Evolutionary conservation across 2,329 filamentous ascomycete genomes (phyloP).

Genomic region (Lasiodiplodia citricola): DNA sequence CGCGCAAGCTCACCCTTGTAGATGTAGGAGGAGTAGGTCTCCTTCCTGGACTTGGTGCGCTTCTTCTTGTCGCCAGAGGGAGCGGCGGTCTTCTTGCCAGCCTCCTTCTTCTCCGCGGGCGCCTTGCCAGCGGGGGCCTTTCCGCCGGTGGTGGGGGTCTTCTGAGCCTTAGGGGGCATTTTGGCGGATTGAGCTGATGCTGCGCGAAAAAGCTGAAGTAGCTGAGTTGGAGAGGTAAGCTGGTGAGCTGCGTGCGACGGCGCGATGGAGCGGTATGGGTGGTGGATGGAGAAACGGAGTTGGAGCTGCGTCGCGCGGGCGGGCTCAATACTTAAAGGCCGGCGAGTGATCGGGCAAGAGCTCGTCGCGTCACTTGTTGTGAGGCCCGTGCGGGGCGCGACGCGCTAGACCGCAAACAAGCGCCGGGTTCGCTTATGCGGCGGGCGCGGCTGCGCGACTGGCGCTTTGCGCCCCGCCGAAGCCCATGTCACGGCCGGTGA

Average conservation of each 20-base stretch:
- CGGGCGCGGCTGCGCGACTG: constrained; percentile 25
- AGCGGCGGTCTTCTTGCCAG: constrained; percentile 97
- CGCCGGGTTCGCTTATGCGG: constrained; percentile 19
- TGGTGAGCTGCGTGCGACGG: constrained; percentile 32
- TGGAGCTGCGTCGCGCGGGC: constrained; percentile 46
- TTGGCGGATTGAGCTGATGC: constrained; percentile 40
- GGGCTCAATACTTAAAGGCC: constrained; percentile 47
- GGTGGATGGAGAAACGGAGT: constrained; percentile 49
- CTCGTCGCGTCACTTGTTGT: constrained; percentile 33
- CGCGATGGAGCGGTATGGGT: constrained; percentile 31
- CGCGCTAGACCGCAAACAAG: constrained; percentile 23
- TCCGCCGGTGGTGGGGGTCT: constrained; percentile 92
- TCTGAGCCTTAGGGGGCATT: constrained; percentile 99
- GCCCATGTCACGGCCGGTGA: constrained; percentile 20
- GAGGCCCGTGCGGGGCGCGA: constrained; percentile 36
- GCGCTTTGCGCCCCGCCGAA: constrained; percentile 17
- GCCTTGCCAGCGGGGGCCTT: constrained; percentile 85
- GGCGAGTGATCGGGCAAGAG: constrained; percentile 27
- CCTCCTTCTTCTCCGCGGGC: constrained; percentile 98
- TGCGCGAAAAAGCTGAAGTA: constrained; percentile 35
- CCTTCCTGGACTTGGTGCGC: constrained; percentile 99
- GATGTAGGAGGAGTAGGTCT: constrained; percentile 99
- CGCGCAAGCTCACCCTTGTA: constrained; percentile 83
- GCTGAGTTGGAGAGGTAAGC: constrained; percentile 35
- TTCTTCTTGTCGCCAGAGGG: constrained; percentile 99